A percentile compares a stretch with the other conserved stretches of the same genome.
These are phyloP conservation scores for Ustilago crameri DNA, from an alignment of 1,284 basidiomycete genomes.

Conservation along the genomic window DNA sequence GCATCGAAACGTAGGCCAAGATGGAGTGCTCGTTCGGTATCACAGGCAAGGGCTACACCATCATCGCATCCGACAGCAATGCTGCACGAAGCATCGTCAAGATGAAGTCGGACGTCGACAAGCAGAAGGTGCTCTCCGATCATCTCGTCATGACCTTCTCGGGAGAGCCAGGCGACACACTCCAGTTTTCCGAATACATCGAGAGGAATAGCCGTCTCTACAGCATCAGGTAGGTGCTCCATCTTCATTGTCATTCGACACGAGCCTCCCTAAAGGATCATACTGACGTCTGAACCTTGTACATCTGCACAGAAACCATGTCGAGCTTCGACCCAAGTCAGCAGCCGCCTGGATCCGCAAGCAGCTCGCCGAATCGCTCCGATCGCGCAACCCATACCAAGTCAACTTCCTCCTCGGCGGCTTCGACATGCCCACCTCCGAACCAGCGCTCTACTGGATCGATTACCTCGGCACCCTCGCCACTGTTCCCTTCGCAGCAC, in stretches of 20 bases:
- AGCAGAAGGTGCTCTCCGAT: conserved; percentile 89
- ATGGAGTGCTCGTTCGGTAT: conserved; percentile 72
- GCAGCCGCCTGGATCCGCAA: conserved; percentile 95
- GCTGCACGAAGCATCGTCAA: conserved; percentile 91
- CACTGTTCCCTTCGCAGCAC: conserved; percentile 90
- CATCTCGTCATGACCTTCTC: conserved; percentile 95
- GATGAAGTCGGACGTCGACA: conserved; percentile 97
- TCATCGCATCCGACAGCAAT: conserved; percentile 84
- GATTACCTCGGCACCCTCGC: conserved; percentile 93
- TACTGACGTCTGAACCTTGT: no score
- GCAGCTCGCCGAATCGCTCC: conserved; percentile 85
- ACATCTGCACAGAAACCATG: conserved; percentile 70
- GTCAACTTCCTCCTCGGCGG: conserved; percentile 95
- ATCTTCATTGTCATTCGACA: not conserved
- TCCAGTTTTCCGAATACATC: conserved; percentile 95
- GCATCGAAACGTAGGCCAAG: conserved; percentile 9
- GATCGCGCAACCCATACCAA: conserved; percentile 86
- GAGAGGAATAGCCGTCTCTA: conserved; percentile 95
- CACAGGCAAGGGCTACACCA: conserved; percentile 67
- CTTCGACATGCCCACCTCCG: conserved; percentile 77
- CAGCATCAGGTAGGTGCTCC: conserved; percentile 81
- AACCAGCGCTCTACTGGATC: conserved; percentile 88
- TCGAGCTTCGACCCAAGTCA: conserved; percentile 86
- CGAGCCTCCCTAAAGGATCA: no score
- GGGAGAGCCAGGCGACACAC: conserved; percentile 92